A percentile compares a stretch with the other conserved stretches of the same genome.
These are phyloP conservation scores for Chlorella vulgaris DNA, from an alignment of 139 green algal genomes.

Conservation along the genomic window DNA sequence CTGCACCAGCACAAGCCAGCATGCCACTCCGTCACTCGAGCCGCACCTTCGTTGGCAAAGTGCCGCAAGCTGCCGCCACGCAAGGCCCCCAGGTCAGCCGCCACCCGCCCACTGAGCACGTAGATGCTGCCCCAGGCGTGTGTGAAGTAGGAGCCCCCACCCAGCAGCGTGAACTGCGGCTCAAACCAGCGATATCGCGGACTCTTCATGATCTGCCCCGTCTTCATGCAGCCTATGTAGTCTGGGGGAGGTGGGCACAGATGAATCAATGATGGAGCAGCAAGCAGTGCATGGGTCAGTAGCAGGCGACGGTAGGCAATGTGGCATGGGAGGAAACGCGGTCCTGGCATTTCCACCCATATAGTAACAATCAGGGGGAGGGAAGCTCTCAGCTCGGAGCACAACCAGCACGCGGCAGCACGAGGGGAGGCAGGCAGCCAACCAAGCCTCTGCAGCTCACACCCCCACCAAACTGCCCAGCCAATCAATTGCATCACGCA, in stretches of 20 bases:
- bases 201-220: conserved; percentile 49
- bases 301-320: too few species aligned
- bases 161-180: conserved; percentile 62
- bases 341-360: too few species aligned
- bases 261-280: not conserved
- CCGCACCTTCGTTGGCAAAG: conserved; percentile 71
- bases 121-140: conserved; percentile 69
- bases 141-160: conserved; percentile 59
- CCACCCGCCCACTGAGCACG: conserved; percentile 54
- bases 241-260: conserved; percentile 32
- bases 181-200: conserved; percentile 59
- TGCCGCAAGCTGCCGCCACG: conserved; percentile 45
- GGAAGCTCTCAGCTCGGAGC: too few species aligned
- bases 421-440: not conserved
- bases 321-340: not conserved
- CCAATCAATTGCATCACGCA: not conserved
- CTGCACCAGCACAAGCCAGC: too few species aligned
- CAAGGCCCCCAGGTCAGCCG: conserved; percentile 35
- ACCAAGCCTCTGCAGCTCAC: not conserved
- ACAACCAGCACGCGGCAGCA: too few species aligned
- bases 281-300: not conserved
- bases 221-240: conserved; percentile 81
- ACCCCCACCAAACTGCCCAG: too few species aligned
- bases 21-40: too few species aligned
- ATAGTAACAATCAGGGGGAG: too few species aligned